Percentiles rank a stretch among this genome's conserved stretches.
These are phyloP conservation scores for Neoscytalidium dimidiatum DNA, from an alignment of 2,329 filamentous ascomycete genomes.

Conservation along the genomic window DNA sequence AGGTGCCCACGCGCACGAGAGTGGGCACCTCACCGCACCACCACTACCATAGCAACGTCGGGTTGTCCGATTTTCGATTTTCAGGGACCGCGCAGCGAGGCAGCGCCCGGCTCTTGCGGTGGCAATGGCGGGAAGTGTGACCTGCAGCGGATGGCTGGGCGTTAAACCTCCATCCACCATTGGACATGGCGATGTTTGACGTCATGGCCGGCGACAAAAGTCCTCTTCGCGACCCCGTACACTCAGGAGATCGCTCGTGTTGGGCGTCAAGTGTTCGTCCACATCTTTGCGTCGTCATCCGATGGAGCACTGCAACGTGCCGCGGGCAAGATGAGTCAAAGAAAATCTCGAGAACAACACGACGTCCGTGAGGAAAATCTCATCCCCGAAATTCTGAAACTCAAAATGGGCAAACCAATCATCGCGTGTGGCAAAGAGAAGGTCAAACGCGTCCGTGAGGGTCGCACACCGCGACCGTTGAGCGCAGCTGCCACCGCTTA, in stretches of 20 bases:
- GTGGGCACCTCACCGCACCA: conserved; percentile 7
- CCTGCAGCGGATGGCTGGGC: conserved; percentile 2
- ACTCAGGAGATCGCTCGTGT: background rate
- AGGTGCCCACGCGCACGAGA: conserved; percentile 1
- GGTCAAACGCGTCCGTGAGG: background rate
- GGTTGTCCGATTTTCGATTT: conserved; percentile 16
- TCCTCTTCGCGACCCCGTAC: background rate
- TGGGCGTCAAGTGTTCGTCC: background rate
- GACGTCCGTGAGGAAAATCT: conserved; percentile 4
- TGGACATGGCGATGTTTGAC: conserved; percentile 13
- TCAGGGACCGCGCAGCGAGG: conserved; percentile 4
- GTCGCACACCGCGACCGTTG: conserved; percentile 13
- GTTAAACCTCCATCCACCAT: conserved; percentile 5
- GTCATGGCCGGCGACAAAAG: background rate
- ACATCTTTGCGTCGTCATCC: conserved; percentile 1
- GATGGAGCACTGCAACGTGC: background rate
- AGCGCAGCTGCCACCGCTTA: background rate
- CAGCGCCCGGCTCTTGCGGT: conserved; percentile 3
- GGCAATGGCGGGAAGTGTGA: conserved; percentile 2
- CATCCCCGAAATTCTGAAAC: conserved; percentile 11
- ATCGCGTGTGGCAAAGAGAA: background rate
- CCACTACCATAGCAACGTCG: background rate
- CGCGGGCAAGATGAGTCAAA: background rate
- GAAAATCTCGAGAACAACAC: background rate
- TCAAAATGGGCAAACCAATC: conserved; percentile 7